Evolutionary conservation across 441 rosid genomes (phyloP), one percentile per base, ranked within the genome.

Genomic region (Populus hybrid): DNA sequence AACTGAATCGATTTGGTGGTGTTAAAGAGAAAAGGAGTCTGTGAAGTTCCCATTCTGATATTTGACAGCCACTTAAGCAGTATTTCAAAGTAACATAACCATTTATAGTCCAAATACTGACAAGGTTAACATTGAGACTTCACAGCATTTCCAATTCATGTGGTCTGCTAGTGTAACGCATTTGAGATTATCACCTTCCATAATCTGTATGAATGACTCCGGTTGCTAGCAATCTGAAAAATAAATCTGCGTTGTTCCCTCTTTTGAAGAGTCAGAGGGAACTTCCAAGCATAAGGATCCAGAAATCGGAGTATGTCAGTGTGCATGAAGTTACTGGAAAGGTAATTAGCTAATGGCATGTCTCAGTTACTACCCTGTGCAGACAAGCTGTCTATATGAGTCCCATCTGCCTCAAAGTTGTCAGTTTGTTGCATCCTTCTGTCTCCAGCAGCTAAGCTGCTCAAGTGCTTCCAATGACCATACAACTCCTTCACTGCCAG

Each of bases 31-130:
- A 69, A 24, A 6, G 71, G 53, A 69, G 50, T 35, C 72, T 69
- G 42, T 69, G 42, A 19, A 69, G 72, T 10, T 7, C 72, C 72
- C 72, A 69, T 23, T 69, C 72, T 35, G 72, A 69, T 53, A 53
- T 53, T 16, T 53, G 61, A 18, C 50, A 69, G 10, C 42, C 18
- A 3, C 28, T 23, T 19, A n/a, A 12, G 53, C 50, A 8, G 61
- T 14, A 35, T 69, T 69, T 24, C 35, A 12, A 35, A 18, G 24
- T 16, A 53, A 16, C 0, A 69, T 26, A 36, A 69, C 53, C 72
- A 36, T 10, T n/a, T n/a, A 36, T 69, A 35, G 72, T 69, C 10
- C 21, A 46, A 19, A 11, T 14, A 34, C 18, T 69, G 53, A 36
- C 26, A 36, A 19, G 53, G 23, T 19, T 12, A 2, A 1, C 7